These are phyloP conservation scores for Nidularia pulvinata DNA, from an alignment of 768 basidiomycete genomes.

Conservation along the genomic window DNA sequence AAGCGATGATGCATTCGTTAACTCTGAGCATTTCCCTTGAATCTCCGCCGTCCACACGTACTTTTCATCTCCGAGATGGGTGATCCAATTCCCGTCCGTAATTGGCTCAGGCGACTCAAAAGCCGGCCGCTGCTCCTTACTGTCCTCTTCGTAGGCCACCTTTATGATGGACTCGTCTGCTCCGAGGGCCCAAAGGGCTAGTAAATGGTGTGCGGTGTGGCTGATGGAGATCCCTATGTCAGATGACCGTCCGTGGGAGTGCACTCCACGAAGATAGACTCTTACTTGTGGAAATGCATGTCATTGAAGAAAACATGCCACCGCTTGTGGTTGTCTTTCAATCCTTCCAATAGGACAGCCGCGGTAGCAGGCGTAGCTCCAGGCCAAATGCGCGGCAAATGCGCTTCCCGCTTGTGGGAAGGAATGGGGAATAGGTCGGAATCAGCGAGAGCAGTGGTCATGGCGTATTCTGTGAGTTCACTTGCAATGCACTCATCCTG, in stretches of 20 bases:
- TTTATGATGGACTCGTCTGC: slow-evolving; percentile 36
- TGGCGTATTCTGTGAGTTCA: too few species aligned
- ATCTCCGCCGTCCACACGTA: slow-evolving; percentile 11
- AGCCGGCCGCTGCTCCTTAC: slow-evolving; percentile 28
- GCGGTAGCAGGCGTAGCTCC: slow-evolving; percentile 33
- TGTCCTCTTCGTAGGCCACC: slow-evolving; percentile 34
- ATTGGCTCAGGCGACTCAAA: slow-evolving; percentile 45
- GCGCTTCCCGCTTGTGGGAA: too few species aligned
- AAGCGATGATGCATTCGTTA: not conserved
- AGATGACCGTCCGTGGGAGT: slow-evolving; percentile 23
- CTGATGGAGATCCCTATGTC: slow-evolving; percentile 9
- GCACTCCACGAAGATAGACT: slow-evolving; percentile 3
- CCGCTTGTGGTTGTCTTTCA: slow-evolving; percentile 51
- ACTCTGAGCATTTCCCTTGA: slow-evolving; percentile 8
- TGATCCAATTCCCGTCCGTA: slow-evolving; percentile 43
- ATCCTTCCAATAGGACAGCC: slow-evolving; percentile 29
- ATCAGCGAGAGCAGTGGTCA: too few species aligned
- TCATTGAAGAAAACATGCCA: slow-evolving; percentile 57
- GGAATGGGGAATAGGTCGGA: too few species aligned
- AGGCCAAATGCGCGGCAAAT: slow-evolving; percentile 11
- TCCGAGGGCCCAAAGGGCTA: slow-evolving; percentile 64
- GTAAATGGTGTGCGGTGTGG: slow-evolving; percentile 56
- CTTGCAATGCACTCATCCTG: too few species aligned
- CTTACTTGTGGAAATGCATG: slow-evolving; percentile 32
- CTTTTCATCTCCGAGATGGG: slow-evolving; percentile 59